Conservation (phyloP, 176 grass and related monocot genomes). For the Hordeum vulgare region MorexV3_pseudomolecules_assembly NC_058522.1:570843321-570843820, state of each 20-base stretch:
- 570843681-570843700: neutral
- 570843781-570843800: neutral
- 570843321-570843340: neutral
- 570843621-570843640: neutral
- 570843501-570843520: neutral
- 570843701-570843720: neutral
- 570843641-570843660: neutral
- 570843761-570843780: neutral
- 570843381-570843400: neutral
- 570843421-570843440: neutral
- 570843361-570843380: neutral
- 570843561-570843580: neutral
- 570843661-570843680: too few species aligned
- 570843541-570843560: neutral
- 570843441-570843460: neutral
- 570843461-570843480: neutral
- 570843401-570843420: neutral
- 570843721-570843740: neutral
- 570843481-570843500: neutral
- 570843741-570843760: neutral
- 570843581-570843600: neutral
- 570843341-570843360: neutral
- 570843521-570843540: too few species aligned
- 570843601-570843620: neutral
- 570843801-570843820: neutral